These are phyloP conservation scores for Penicillium brevicompactum DNA, from an alignment of 2,329 filamentous ascomycete genomes.

Conservation along the genomic window DNA sequence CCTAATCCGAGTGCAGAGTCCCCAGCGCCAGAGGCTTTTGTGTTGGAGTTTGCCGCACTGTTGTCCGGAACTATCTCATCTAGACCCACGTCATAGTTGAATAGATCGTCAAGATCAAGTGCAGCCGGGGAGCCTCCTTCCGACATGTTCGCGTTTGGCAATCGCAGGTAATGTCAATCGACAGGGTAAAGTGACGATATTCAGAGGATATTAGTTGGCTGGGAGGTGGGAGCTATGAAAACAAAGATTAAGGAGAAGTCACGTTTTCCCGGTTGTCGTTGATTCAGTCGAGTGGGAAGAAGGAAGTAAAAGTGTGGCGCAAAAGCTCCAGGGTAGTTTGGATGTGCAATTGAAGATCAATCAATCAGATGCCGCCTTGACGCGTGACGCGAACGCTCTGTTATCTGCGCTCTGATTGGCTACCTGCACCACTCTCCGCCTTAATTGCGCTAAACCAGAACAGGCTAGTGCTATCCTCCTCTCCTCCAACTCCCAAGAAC, in stretches of 20 bases:
- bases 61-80: constrained; percentile 52
- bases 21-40: constrained; percentile 22
- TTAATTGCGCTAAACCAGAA: constrained; percentile 12
- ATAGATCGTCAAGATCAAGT: constrained; percentile 66
- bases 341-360: background rate
- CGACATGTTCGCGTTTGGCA: constrained; percentile 6
- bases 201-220: background rate
- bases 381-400: constrained; percentile 16
- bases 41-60: constrained; percentile 17
- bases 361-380: constrained; percentile 17
- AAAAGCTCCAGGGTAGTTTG: too few relatives aligned
- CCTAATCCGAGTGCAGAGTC: constrained; percentile 64
- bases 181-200: background rate
- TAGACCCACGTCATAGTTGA: constrained; percentile 71
- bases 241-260: too few relatives aligned
- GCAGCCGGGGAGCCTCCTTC: constrained; percentile 25
- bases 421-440: constrained; percentile 12
- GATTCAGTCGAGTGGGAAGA: too few relatives aligned
- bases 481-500: constrained; percentile 32
- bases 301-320: too few relatives aligned
- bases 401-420: constrained; percentile 20
- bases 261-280: too few relatives aligned
- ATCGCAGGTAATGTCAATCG: background rate
- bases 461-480: constrained; percentile 25
- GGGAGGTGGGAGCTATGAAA: background rate